Conservation (phyloP, 2,329 filamentous ascomycete genomes). For the Monilinia fructicola region DNA sequence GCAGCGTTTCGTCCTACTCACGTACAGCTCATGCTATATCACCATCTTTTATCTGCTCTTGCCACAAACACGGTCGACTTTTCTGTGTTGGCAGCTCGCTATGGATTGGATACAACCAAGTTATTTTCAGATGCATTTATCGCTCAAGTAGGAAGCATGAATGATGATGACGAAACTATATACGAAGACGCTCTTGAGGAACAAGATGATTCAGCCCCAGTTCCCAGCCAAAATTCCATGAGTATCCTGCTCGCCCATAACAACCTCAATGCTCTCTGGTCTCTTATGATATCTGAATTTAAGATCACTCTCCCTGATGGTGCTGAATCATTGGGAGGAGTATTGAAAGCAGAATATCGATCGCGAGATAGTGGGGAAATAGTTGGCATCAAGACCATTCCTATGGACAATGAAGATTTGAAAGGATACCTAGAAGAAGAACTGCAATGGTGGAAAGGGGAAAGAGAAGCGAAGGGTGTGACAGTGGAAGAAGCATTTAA, state of each 20-base stretch:
- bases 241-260: constrained; percentile 56
- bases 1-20: constrained; percentile 69
- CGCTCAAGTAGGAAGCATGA: constrained; percentile 67
- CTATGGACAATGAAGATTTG: constrained; percentile 64
- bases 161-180: constrained; percentile 53
- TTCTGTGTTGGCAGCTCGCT: constrained; percentile 65
- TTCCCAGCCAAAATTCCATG: constrained; percentile 36
- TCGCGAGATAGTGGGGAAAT: constrained; percentile 48
- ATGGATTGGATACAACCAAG: constrained; percentile 63
- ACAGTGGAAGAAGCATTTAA: constrained; percentile 84
- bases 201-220: constrained; percentile 30
- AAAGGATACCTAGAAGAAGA: constrained; percentile 65
- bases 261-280: constrained; percentile 59
- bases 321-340: constrained; percentile 52
- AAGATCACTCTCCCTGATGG: constrained; percentile 49
- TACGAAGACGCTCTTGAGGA: constrained; percentile 52
- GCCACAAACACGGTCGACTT: constrained; percentile 71
- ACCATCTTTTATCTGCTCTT: constrained; percentile 76
- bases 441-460: constrained; percentile 86
- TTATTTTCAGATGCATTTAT: constrained; percentile 79
- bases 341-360: constrained; percentile 59
- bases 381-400: constrained; percentile 60
- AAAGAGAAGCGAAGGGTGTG: constrained; percentile 71
- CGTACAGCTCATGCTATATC: constrained; percentile 89
- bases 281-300: constrained; percentile 61